Evolutionary conservation across 768 basidiomycete genomes (phyloP).

Genomic region (Termitomyces bulborhizus): DNA sequence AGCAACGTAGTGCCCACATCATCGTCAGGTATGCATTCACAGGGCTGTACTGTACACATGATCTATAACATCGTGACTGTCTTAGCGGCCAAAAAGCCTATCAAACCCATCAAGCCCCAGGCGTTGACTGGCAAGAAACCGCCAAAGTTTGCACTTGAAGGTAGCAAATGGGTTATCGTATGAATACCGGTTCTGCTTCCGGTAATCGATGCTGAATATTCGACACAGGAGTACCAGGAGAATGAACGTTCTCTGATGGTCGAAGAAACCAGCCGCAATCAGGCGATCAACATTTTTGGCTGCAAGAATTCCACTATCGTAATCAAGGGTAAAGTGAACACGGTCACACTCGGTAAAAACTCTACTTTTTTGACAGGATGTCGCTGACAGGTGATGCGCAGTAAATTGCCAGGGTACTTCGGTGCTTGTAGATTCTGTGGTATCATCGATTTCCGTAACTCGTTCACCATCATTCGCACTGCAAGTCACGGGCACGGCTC

Average conservation of each 20-base stretch:
- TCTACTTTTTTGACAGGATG: constrained; percentile 9
- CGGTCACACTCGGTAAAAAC: constrained; percentile 71
- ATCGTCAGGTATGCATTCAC: constrained; percentile 20
- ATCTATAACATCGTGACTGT: background rate
- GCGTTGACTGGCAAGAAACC: constrained; percentile 87
- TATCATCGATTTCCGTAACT: constrained; percentile 86
- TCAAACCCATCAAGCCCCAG: constrained; percentile 80
- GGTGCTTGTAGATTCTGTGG: constrained; percentile 84
- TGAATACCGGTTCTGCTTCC: constrained; percentile 17
- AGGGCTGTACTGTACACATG: background rate
- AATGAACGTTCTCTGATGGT: constrained; percentile 67
- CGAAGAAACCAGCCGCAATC: constrained; percentile 70
- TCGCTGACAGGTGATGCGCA: constrained; percentile 23
- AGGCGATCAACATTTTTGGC: constrained; percentile 83
- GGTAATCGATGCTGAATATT: background rate
- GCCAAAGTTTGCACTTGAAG: constrained; percentile 81
- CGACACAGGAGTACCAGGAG: constrained; percentile 83
- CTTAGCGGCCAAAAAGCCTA: constrained; percentile 53
- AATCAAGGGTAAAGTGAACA: constrained; percentile 93
- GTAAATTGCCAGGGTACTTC: constrained; percentile 88
- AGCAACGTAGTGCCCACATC: constrained; percentile 35
- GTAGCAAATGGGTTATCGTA: constrained; percentile 92
- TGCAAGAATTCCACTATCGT: constrained; percentile 83
- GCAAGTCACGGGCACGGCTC: constrained; percentile 85
- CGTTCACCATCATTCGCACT: constrained; percentile 90